These are phyloP conservation scores for Pseudocercospora pini-densiflorae DNA, from an alignment of 2,329 filamentous ascomycete genomes.

Conservation along the genomic window DNA sequence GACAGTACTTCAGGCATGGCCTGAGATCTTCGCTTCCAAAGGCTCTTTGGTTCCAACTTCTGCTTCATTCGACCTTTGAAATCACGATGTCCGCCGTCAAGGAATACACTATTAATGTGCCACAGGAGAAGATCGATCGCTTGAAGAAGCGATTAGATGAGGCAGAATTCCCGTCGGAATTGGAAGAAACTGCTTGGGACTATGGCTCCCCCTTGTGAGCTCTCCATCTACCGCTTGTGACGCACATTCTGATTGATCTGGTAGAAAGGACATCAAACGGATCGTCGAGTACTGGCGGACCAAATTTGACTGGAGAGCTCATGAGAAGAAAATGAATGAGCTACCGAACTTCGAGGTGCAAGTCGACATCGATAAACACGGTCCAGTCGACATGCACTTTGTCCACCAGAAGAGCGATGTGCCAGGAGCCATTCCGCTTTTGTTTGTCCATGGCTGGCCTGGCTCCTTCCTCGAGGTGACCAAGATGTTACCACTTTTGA, in stretches of 20 bases:
- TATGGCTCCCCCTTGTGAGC: constrained; percentile 61
- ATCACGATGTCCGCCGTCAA: constrained; percentile 21
- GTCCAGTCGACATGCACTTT: constrained; percentile 65
- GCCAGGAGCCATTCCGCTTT: constrained; percentile 63
- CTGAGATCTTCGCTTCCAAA: background rate
- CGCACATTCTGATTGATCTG: background rate
- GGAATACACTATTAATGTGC: constrained; percentile 22
- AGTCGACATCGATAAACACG: constrained; percentile 63
- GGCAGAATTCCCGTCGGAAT: constrained; percentile 18
- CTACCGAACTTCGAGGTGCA: constrained; percentile 62
- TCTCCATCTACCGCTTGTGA: background rate
- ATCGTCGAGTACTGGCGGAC: constrained; percentile 62
- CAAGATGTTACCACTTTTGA: constrained; percentile 61
- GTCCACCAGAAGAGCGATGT: constrained; percentile 61
- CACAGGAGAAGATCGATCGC: constrained; percentile 23
- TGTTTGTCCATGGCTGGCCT: constrained; percentile 71
- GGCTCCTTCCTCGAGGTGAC: constrained; percentile 70
- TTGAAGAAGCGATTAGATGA: constrained; percentile 21
- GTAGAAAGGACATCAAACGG: constrained; percentile 58
- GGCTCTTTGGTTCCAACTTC: background rate
- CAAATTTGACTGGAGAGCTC: constrained; percentile 63
- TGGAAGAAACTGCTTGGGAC: constrained; percentile 51
- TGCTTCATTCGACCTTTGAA: background rate
- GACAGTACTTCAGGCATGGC: background rate
- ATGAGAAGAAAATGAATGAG: constrained; percentile 64